A percentile compares a stretch with the other conserved stretches of the same genome.
Evolutionary conservation across 805 yeast species (phyloP).

Genomic region (Torulaspora indica): DNA sequence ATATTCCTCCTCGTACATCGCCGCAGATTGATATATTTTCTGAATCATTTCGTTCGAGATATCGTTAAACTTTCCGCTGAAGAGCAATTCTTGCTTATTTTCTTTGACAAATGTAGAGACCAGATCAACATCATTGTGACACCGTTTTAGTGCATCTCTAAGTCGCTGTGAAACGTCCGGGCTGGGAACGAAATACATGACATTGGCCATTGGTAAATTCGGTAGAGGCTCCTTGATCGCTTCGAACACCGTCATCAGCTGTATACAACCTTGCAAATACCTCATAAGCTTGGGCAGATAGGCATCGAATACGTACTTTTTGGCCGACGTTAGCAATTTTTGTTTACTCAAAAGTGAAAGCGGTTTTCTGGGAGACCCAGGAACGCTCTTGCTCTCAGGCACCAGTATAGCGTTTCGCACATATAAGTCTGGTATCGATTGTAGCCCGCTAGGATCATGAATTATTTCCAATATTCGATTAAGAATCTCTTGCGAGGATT

Average conservation of each 20-base stretch:
- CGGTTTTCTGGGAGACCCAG: conserved; percentile 35
- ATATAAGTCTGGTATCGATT: conserved; percentile 41
- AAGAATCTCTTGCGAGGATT: conserved; percentile 26
- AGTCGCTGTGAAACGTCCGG: conserved; percentile 8
- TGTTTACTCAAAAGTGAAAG: conserved; percentile 36
- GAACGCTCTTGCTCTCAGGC: conserved; percentile 23
- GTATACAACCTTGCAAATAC: conserved; percentile 24
- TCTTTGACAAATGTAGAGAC: conserved; percentile 20
- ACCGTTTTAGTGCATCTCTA: conserved; percentile 3
- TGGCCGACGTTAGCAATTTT: conserved; percentile 33
- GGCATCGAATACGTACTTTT: conserved; percentile 31
- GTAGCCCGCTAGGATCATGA: conserved; percentile 37
- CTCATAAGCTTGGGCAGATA: conserved; percentile 31
- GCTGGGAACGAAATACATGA: conserved; percentile 20
- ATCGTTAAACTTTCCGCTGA: conserved; percentile 21
- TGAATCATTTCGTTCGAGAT: conserved; percentile 14
- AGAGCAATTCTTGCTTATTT: conserved; percentile 22
- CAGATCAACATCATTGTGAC: conserved; percentile 8
- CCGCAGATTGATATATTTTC: conserved; percentile 8
- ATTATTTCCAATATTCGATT: conserved; percentile 34
- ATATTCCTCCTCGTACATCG: conserved; percentile 20
- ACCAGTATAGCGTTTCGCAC: conserved; percentile 37
- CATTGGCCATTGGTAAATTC: conserved; percentile 8
- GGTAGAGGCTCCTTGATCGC: conserved; percentile 14
- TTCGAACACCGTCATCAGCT: conserved; percentile 16